Percentiles rank a stretch among this genome's conserved stretches.
These are phyloP conservation scores for Penicillium egyptiacum DNA, from an alignment of 495 filamentous ascomycete genomes.

Conservation along the genomic window DNA sequence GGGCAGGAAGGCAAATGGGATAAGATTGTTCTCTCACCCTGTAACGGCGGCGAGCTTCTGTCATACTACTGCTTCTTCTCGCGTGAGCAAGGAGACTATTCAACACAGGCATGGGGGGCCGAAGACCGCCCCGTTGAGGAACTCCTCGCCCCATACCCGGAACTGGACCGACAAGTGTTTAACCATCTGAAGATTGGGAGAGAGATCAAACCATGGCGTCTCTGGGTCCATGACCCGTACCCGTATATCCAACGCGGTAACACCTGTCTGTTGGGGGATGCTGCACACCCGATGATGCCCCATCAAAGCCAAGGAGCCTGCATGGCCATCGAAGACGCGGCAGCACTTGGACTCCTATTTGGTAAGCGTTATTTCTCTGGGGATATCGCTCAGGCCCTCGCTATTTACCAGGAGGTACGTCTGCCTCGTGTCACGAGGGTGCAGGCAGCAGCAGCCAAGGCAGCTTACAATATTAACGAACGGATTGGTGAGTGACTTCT, in stretches of 20 bases:
- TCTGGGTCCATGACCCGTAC: slow-evolving; percentile 53
- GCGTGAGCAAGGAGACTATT: slow-evolving; percentile 41
- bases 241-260: slow-evolving; percentile 31
- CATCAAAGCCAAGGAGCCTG: slow-evolving; percentile 54
- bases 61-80: slow-evolving; percentile 55
- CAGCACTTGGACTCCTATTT: slow-evolving; percentile 49
- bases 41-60: slow-evolving; percentile 46
- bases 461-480: slow-evolving; percentile 51
- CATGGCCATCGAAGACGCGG: slow-evolving; percentile 53
- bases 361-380: slow-evolving; percentile 41
- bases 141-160: slow-evolving; percentile 45
- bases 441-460: slow-evolving; percentile 46
- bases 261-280: slow-evolving; percentile 43
- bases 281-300: slow-evolving; percentile 52
- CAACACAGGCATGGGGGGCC: slow-evolving; percentile 42
- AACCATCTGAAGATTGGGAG: slow-evolving; percentile 41
- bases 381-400: slow-evolving; percentile 40
- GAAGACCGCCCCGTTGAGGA: slow-evolving; percentile 41
- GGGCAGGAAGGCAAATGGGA: slow-evolving; percentile 50
- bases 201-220: slow-evolving; percentile 50
- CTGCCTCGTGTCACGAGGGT: slow-evolving; percentile 45
- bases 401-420: slow-evolving; percentile 46
- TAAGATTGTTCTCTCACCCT: slow-evolving; percentile 52
- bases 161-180: slow-evolving; percentile 43
- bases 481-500: slow-evolving; percentile 40